phyloP scores from a whole-genome alignment of 768 basidiomycete genomes.

The Mycena floridula region DNA sequence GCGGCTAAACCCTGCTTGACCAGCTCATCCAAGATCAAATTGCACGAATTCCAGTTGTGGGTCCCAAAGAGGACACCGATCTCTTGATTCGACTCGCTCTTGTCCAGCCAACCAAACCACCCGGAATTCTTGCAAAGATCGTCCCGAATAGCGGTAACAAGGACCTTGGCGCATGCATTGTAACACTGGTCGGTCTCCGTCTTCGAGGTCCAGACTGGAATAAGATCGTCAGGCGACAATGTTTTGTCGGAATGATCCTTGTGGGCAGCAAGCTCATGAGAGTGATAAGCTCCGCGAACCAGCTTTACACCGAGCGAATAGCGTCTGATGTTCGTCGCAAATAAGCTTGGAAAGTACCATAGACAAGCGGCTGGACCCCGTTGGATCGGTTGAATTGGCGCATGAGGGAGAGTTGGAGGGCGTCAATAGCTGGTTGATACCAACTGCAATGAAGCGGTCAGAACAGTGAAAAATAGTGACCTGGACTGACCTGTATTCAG shows the following conservation, averaged over 20 bases:
- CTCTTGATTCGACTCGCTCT: too few relatives aligned
- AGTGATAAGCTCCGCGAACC: constrained; percentile 89
- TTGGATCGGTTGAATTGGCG: constrained; percentile 68
- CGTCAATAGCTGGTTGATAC: constrained; percentile 83
- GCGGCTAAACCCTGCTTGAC: constrained; percentile 51
- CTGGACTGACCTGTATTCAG: constrained; percentile 64
- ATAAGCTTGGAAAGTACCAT: constrained; percentile 86
- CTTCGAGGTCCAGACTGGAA: constrained; percentile 70
- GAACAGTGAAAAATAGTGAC: background rate
- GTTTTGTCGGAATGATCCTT: constrained; percentile 24
- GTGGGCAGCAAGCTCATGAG: constrained; percentile 60
- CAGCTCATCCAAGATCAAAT: constrained; percentile 55
- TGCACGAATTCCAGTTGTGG: constrained; percentile 72
- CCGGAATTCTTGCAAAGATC: constrained; percentile 31
- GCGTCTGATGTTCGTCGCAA: constrained; percentile 44
- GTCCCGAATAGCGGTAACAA: constrained; percentile 50
- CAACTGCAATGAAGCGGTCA: constrained; percentile 28
- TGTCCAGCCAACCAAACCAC: too few relatives aligned
- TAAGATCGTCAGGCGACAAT: constrained; percentile 49
- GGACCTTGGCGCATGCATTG: constrained; percentile 49
- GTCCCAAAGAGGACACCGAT: constrained; percentile 81
- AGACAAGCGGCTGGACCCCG: constrained; percentile 62
- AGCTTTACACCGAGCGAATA: constrained; percentile 88
- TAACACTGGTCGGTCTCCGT: constrained; percentile 70
- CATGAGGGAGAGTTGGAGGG: constrained; percentile 68